Conservation (phyloP, 2,329 filamentous ascomycete genomes). For the Huntiella moniliformis region DNA sequence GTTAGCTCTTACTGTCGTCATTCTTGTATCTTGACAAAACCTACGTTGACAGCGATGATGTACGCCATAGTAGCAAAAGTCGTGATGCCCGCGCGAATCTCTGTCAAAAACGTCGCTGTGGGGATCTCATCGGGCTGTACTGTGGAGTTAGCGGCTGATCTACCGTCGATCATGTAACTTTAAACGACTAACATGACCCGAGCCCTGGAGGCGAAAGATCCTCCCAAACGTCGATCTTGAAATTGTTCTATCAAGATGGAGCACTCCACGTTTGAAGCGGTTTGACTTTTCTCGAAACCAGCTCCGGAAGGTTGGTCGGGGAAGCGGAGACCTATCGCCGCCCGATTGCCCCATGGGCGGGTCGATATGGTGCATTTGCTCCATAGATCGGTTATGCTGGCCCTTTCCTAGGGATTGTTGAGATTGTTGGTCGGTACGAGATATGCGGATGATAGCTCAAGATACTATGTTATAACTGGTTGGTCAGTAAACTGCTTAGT, state of each 20-base stretch:
- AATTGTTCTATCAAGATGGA: conserved; percentile 15
- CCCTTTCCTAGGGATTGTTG: too few relatives aligned
- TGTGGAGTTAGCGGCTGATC: conserved; percentile 1
- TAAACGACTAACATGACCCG: conserved; percentile 36
- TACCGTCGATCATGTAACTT: too few relatives aligned
- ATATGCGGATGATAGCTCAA: too few relatives aligned
- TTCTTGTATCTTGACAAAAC: conserved; percentile 13
- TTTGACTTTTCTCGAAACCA: conserved; percentile 8
- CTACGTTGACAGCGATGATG: conserved; percentile 56
- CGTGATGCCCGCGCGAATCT: conserved; percentile 61
- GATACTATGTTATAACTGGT: too few relatives aligned
- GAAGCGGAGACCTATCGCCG: not conserved
- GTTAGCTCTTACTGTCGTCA: not conserved
- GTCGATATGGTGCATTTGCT: conserved; percentile 11
- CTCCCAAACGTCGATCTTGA: conserved; percentile 28
- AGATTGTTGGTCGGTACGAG: too few relatives aligned
- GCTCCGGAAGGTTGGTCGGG: conserved; percentile 6
- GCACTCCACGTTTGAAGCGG: conserved; percentile 3
- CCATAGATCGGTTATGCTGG: not conserved
- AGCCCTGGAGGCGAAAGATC: conserved; percentile 45
- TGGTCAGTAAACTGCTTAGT: too few relatives aligned
- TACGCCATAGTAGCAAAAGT: conserved; percentile 73
- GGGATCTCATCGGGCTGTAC: conserved; percentile 45
- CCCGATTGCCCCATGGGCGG: conserved; percentile 3
- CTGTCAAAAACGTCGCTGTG: conserved; percentile 53